Base-by-base conservation (phyloP, 306 rosid genomes). In the Canavalia gladiata region DNA sequence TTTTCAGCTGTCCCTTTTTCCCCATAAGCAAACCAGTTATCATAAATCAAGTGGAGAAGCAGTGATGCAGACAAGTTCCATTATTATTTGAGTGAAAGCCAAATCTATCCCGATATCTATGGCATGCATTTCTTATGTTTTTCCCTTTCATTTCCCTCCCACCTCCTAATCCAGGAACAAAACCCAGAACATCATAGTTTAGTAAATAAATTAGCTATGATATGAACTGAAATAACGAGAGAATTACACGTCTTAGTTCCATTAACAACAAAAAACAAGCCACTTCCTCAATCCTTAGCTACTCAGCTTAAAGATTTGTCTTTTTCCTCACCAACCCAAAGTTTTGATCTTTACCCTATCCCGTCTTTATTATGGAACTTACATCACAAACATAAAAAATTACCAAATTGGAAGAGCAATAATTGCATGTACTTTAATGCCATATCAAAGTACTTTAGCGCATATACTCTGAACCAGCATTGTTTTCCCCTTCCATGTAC, bases 291-390 rank as follows among this genome's bases (percentile, higher is more conserved):
- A 67, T 67, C 45, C 25, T 18, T 18, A 18, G 25, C 25, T 18
- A 18, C 56, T 11, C 5, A 55, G 55, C 45, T 55, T 7, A n/a
- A 18, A 18, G 25, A 42, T 76, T 68, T 62, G 72, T 71, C 52
- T 10, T 58, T 60, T 66, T 69, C 81, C 37, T 81, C 73, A 70
- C 82, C 60, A 41, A 67, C 62, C 78, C 46, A 55, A 74, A 76
- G 25, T 18, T n/a, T 13, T 52, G 65, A 71, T 13, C 30, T 12
- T 28, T 57, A 51, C 52, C 8, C 34, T 11, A 0, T 35, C 5
- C 3, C 7, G 30, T 72, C 12, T n/a, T 67, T 65, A 66, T 43
- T 29, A 47, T 18, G 52, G 8, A 42, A 72, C 50, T 63, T 47
- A n/a, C 66, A 39, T 47, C 66, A 76, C 73, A 69, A 68, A 13